These are phyloP conservation scores for Russula ochroleuca DNA, from an alignment of 768 basidiomycete species.

Conservation along the genomic window DNA sequence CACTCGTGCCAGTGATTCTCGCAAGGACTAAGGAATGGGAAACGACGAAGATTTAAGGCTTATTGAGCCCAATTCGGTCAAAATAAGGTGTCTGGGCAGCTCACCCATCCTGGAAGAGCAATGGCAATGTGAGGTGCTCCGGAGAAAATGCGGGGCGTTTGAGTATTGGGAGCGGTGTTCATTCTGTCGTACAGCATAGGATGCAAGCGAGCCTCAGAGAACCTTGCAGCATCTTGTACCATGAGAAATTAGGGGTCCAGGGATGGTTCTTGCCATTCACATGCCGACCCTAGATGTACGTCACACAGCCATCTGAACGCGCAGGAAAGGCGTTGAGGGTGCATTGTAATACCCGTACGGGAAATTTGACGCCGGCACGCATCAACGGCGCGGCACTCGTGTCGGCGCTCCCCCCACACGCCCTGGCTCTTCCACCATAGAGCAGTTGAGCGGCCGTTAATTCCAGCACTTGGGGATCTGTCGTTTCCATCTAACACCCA, in stretches of 20 bases:
- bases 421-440: background rate
- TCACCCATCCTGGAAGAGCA: constrained; percentile 22
- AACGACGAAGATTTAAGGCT: background rate
- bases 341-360: constrained; percentile 1
- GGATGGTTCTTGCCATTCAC: background rate
- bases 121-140: constrained; percentile 13
- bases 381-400: background rate
- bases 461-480: background rate
- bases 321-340: constrained; percentile 17
- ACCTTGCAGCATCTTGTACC: constrained; percentile 15
- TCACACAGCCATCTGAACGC: constrained; percentile 5
- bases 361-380: constrained; percentile 3
- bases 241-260: constrained; percentile 1
- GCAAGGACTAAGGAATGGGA: constrained; percentile 8
- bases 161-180: constrained; percentile 7
- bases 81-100: background rate
- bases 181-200: constrained; percentile 16
- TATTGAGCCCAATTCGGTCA: background rate
- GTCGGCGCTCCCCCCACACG: background rate
- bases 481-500: background rate
- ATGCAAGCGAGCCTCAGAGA: background rate
- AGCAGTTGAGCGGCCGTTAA: background rate
- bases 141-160: constrained; percentile 20
- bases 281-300: constrained; percentile 1
- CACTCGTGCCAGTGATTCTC: constrained; percentile 14